Conservation (phyloP, 495 filamentous ascomycete species). For the Clavariopsis aquatica region DNA sequence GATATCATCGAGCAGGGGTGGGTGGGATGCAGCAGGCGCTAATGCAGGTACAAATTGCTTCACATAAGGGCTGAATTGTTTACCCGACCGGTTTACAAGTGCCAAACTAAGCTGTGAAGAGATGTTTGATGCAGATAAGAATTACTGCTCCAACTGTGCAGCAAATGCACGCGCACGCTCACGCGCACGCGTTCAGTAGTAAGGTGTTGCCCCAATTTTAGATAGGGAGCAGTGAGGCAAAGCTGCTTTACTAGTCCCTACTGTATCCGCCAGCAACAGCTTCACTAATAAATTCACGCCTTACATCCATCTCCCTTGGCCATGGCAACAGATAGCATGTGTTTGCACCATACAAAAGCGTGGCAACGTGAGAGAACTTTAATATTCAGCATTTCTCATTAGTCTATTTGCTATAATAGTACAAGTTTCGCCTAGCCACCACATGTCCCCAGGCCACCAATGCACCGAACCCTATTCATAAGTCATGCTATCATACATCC, state of each 20-base stretch:
- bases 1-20: too few species aligned
- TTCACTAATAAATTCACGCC: too few species aligned
- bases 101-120: not conserved
- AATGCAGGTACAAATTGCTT: conserved; percentile 1
- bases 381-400: not conserved
- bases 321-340: too few species aligned
- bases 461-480: not conserved
- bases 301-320: too few species aligned
- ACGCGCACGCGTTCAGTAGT: too few species aligned
- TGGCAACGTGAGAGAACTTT: not conserved
- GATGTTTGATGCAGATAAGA: not conserved
- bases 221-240: too few species aligned
- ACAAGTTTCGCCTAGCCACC: not conserved
- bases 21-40: not conserved
- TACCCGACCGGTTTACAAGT: too few species aligned
- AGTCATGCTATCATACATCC: not conserved
- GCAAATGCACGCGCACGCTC: too few species aligned
- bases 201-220: too few species aligned
- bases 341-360: not conserved
- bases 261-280: too few species aligned
- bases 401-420: not conserved
- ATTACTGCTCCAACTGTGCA: too few species aligned
- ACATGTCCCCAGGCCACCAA: not conserved
- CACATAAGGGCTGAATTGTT: not conserved
- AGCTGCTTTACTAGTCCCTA: too few species aligned